A percentile compares a stretch with the other conserved stretches of the same genome.
These are phyloP conservation scores for Kockiozyma suomiensis DNA, from an alignment of 805 yeast genomes.

Conservation along the genomic window DNA sequence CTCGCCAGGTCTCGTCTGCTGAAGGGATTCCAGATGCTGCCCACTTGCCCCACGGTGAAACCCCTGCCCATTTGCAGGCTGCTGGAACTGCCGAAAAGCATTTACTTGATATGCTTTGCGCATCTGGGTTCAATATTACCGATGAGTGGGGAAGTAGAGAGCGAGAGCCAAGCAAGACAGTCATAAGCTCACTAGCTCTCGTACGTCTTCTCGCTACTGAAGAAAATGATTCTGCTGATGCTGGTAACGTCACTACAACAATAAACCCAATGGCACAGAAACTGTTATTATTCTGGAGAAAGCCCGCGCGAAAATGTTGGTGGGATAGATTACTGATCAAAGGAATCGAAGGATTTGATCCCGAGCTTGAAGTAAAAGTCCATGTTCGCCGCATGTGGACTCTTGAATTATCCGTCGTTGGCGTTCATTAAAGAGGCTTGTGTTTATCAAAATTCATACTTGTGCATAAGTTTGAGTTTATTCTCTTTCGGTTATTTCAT, in stretches of 20 bases:
- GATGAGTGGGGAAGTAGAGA: conserved; percentile 88
- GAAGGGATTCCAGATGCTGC: neutral
- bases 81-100: conserved; percentile 91
- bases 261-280: conserved; percentile 51
- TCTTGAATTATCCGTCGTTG: conserved; percentile 84
- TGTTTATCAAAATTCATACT: neutral
- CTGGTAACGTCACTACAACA: neutral
- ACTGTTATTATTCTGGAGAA: conserved; percentile 88
- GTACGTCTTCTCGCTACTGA: conserved; percentile 48
- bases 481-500: neutral
- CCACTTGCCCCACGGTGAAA: conserved; percentile 22
- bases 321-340: conserved; percentile 62
- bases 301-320: conserved; percentile 99
- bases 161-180: conserved; percentile 84
- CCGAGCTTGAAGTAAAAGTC: conserved; percentile 55
- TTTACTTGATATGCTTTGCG: conserved; percentile 88
- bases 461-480: neutral
- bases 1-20: conserved; percentile 12
- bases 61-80: conserved; percentile 25
- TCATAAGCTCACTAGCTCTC: conserved; percentile 79
- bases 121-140: conserved; percentile 72
- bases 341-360: conserved; percentile 41
- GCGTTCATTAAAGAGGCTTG: conserved; percentile 56
- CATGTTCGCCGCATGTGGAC: conserved; percentile 98
- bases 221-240: neutral